Percentiles rank a stretch among this genome's conserved stretches.
phyloP scores from a whole-genome alignment of 83 land plant species.

The Thuja plicata region DNA sequence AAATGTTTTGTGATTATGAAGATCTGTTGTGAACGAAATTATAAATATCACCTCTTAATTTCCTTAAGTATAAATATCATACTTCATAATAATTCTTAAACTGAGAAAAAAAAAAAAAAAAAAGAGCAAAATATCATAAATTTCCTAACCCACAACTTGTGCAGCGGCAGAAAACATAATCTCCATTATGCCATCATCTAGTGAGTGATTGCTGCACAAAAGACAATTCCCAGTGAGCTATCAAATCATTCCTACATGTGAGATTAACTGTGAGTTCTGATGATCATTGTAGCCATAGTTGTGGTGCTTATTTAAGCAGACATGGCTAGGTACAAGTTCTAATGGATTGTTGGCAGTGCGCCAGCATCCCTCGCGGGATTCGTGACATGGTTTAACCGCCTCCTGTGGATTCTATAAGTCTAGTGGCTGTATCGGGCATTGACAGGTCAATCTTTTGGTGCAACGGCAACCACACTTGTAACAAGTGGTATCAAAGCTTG shows the following conservation, averaged over 20 bases:
- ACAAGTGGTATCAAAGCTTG: no score
- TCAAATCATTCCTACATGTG: background rate
- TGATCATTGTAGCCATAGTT: background rate
- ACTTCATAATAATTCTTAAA: background rate
- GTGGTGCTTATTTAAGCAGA: background rate
- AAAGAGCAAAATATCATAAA: background rate
- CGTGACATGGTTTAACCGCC: no score
- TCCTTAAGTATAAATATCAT: background rate
- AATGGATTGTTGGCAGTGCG: no score
- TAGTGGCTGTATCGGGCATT: no score
- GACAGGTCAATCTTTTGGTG: no score
- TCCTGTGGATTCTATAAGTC: no score
- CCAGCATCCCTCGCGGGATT: no score
- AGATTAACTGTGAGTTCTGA: background rate
- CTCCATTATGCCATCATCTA: background rate
- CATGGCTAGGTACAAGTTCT: background rate
- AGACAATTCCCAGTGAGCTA: background rate
- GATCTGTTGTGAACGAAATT: background rate
- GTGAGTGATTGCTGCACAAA: background rate
- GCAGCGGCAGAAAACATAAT: background rate
- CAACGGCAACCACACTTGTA: no score
- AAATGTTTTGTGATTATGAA: background rate
- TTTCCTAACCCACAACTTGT: background rate
- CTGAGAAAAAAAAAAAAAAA: background rate
- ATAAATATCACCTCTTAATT: background rate